Evolutionary conservation across 441 rosid species (phyloP), one percentile per base, ranked within the genome.

Genomic region (Breynia disticha): DNA sequence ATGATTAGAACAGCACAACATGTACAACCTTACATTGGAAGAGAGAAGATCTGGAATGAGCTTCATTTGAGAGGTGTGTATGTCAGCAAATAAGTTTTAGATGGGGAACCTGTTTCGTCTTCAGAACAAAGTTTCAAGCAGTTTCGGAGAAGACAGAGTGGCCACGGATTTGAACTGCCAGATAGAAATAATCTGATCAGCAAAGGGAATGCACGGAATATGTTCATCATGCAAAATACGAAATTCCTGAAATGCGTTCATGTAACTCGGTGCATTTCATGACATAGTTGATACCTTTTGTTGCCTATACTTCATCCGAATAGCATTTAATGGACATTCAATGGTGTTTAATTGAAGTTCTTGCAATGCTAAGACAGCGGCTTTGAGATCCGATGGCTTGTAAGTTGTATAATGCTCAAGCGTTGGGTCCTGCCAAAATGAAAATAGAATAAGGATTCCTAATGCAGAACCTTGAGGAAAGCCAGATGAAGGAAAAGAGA

Each of bases 121-220:
- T 78, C 77, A 65, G 74, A 89, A 86, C 48, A 86, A 60, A 20
- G 81, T 73, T 35, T 54, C 50, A 0, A 70, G 83, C 46, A 89
- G 71, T 58, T 75, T 71, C 7, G 76, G 78, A 41, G 94, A 69
- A 64, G 64, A 68, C 73, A 84, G 48, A 46, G 71, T 73, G 15
- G 97, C 94, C 66, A 84, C 94, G 14, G 79, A 48, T 63, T 80
- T 84, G 79, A 80, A 89, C 97, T 89, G 85, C 65, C 65, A 73
- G 0, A 46, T 45, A 45, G 17, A 44, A 56, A 38, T 53, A 18
- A 21, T 46, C 50, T 14, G 54, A 61, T 64, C 59, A 64, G 43
- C 45, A 17, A 24, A 52, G 16, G 16, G 41, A 48, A 56, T 35
- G 21, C 11, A 16, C 5, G 17, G 11, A 13, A 45, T 18, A 13